Conservation (phyloP, 179 eudicot genomes). For the Silene vulgaris region DNA sequence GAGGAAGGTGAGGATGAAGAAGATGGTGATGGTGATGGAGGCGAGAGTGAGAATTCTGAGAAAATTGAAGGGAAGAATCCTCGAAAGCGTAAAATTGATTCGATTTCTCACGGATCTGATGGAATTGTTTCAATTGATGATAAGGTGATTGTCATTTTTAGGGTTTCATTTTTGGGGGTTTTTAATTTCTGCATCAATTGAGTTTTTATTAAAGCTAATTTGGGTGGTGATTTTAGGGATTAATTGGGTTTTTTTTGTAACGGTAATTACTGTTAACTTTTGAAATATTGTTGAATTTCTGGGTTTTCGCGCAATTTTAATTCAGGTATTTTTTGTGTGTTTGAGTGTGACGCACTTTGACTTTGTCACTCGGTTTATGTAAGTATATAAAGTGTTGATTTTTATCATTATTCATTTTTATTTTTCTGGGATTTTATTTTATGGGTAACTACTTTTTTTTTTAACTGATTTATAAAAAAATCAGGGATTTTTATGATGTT, state of each 20-base stretch:
- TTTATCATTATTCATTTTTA: conserved; percentile 15
- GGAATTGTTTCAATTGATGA: conserved; percentile 27
- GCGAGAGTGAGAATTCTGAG: conserved; percentile 26
- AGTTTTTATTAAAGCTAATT: conserved; percentile 4
- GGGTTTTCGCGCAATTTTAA: conserved; percentile 37
- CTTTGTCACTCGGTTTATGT: conserved; percentile 27
- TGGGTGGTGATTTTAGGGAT: background rate
- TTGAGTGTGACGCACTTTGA: conserved; percentile 38
- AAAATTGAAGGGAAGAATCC: conserved; percentile 6
- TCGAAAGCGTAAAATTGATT: conserved; percentile 36
- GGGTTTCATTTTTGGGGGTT: conserved; percentile 1
- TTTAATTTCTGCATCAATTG: background rate
- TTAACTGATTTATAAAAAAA: conserved; percentile 10
- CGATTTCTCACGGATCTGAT: conserved; percentile 40
- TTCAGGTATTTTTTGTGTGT: conserved; percentile 17
- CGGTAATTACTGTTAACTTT: conserved; percentile 15
- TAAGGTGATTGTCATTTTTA: conserved; percentile 29
- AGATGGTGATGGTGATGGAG: background rate
- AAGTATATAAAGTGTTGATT: conserved; percentile 22
- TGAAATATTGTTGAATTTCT: conserved; percentile 22
- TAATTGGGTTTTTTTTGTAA: conserved; percentile 14
- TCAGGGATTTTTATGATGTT: conserved; percentile 12
- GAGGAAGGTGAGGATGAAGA: background rate
- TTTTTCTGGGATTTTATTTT: conserved; percentile 14
- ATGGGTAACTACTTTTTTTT: conserved; percentile 16